These are phyloP conservation scores for Phaeoacremonium minimum DNA, from an alignment of 2,329 filamentous ascomycete genomes.

Conservation along the genomic window DNA sequence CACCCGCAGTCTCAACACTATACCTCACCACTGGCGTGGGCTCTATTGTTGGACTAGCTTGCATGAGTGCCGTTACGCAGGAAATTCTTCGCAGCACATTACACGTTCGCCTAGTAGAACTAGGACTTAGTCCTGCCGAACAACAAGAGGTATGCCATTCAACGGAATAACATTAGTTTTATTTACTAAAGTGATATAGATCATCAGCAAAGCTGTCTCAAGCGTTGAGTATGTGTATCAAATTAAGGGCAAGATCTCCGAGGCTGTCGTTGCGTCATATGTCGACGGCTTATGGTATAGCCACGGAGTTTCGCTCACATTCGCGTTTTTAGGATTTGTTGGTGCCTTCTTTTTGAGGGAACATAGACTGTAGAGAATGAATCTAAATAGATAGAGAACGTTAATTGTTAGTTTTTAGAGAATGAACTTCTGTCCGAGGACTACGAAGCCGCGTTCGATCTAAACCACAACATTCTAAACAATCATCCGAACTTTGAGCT, in stretches of 20 bases:
- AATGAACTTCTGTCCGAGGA: too few species aligned
- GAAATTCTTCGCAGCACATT: constrained; percentile 15
- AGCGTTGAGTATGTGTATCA: constrained; percentile 25
- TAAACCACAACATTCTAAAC: too few species aligned
- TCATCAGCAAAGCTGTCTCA: constrained; percentile 23
- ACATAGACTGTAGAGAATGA: constrained; percentile 11
- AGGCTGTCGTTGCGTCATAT: constrained; percentile 25
- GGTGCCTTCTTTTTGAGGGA: constrained; percentile 20
- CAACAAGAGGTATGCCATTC: constrained; percentile 13
- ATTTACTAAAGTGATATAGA: constrained; percentile 18
- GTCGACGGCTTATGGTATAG: constrained; percentile 27
- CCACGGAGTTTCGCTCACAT: constrained; percentile 24
- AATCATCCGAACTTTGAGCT: constrained; percentile 9
- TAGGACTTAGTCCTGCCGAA: constrained; percentile 14
- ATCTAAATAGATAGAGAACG: background rate
- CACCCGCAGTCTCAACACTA: constrained; percentile 33
- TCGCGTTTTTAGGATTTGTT: constrained; percentile 17
- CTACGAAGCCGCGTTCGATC: too few species aligned
- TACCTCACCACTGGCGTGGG: constrained; percentile 31
- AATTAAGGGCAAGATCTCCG: constrained; percentile 14
- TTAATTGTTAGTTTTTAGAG: too few species aligned
- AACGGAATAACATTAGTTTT: background rate
- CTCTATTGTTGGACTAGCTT: constrained; percentile 30
- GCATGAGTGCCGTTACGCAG: constrained; percentile 29
- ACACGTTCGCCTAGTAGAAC: constrained; percentile 10